A percentile compares a stretch with the other conserved stretches of the same genome.
Conservation (phyloP, 257 asterid species). For the Ligustrum vulgare region DNA sequence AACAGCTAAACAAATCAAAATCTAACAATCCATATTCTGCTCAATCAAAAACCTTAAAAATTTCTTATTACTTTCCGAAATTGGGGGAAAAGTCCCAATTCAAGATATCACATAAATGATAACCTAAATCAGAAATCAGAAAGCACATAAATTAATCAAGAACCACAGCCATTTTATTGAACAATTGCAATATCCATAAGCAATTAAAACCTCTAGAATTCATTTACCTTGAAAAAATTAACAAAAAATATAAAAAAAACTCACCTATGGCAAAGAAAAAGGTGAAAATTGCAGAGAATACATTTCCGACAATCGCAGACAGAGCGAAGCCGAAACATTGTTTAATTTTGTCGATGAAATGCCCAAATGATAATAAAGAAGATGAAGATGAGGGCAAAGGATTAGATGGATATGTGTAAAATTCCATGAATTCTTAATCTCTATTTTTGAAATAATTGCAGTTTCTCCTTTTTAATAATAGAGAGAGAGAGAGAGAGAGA, state of each 20-base stretch:
- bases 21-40: background rate
- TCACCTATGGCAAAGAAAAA: conserved; percentile 89
- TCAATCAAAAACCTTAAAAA: background rate
- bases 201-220: conserved; percentile 7
- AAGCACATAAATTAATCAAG: conserved; percentile 19
- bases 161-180: conserved; percentile 8
- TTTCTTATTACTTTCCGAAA: too few relatives aligned
- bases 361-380: conserved; percentile 43
- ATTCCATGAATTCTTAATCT: conserved; percentile 53
- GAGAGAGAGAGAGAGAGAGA: too few relatives aligned
- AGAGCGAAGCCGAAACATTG: conserved; percentile 65
- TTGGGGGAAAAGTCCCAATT: background rate
- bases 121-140: conserved; percentile 22
- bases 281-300: conserved; percentile 85
- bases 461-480: background rate
- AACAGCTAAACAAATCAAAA: background rate
- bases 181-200: background rate
- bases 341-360: conserved; percentile 59
- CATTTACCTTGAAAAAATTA: background rate
- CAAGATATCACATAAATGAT: conserved; percentile 17
- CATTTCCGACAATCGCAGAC: conserved; percentile 74
- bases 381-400: conserved; percentile 53
- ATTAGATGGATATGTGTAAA: conserved; percentile 70
- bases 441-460: background rate
- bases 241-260: conserved; percentile 13